A percentile compares a stretch with the other conserved stretches of the same genome.
These are phyloP conservation scores for Aspergillus sp. DNA, from an alignment of 2,329 filamentous ascomycete species.

Conservation along the genomic window DNA sequence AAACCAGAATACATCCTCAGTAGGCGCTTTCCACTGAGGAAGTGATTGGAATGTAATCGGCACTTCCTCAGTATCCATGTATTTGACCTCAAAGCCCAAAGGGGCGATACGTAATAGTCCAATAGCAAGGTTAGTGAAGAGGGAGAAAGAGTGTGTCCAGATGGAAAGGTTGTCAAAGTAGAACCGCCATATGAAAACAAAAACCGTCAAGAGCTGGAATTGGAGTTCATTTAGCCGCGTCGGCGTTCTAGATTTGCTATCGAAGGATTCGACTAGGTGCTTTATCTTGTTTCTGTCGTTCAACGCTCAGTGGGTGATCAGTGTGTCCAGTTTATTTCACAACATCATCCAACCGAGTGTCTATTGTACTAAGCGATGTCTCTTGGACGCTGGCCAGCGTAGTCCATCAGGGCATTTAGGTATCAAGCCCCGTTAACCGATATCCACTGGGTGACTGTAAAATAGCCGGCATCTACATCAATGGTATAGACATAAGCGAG, in stretches of 20 bases:
- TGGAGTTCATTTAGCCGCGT: slow-evolving; percentile 17
- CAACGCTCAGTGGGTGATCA: not conserved
- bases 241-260: not conserved
- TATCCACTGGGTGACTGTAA: not conserved
- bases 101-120: slow-evolving; percentile 26
- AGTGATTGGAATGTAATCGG: not conserved
- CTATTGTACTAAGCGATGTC: not conserved
- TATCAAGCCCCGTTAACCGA: not conserved
- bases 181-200: slow-evolving; percentile 13
- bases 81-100: slow-evolving; percentile 27
- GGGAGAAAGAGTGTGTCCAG: not conserved
- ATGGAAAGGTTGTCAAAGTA: slow-evolving; percentile 3
- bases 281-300: not conserved
- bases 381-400: not conserved
- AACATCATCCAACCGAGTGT: not conserved
- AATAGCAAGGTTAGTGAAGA: slow-evolving; percentile 20
- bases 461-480: slow-evolving; percentile 5
- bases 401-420: not conserved
- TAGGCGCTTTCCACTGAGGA: not conserved
- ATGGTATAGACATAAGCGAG: not conserved
- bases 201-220: slow-evolving; percentile 13
- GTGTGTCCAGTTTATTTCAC: not conserved
- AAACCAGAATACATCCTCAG: too few species aligned
- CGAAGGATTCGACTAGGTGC: not conserved
- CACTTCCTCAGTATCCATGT: slow-evolving; percentile 16